A percentile compares a stretch with the other conserved stretches of the same genome.
Conservation (phyloP, 495 filamentous ascomycete genomes). For the Lentithecium fluviatile region DNA sequence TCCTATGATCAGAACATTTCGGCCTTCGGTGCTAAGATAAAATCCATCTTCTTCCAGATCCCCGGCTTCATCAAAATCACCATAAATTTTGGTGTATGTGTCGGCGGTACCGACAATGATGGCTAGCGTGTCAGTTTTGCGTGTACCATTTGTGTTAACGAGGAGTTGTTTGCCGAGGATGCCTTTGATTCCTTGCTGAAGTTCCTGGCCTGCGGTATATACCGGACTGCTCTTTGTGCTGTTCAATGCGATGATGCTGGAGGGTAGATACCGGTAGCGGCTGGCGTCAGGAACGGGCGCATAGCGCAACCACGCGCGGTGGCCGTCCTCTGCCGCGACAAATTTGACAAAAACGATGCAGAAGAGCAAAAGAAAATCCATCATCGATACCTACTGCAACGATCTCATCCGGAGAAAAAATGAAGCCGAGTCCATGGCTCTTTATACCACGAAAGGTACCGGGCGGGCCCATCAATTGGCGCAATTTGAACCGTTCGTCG, state of each 20-base stretch:
- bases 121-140: conserved; percentile 38
- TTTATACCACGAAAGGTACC: neutral
- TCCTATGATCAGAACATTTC: conserved; percentile 58
- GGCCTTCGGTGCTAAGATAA: conserved; percentile 52
- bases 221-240: conserved; percentile 54
- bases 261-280: conserved; percentile 45
- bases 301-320: conserved; percentile 65
- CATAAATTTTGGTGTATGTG: conserved; percentile 49
- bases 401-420: neutral
- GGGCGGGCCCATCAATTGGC: neutral
- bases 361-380: neutral
- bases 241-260: conserved; percentile 57
- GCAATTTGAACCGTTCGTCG: neutral
- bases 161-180: conserved; percentile 52
- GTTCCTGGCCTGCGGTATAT: conserved; percentile 57
- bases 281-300: conserved; percentile 51
- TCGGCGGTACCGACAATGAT: conserved; percentile 60
- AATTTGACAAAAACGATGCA: conserved; percentile 16
- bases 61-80: conserved; percentile 40
- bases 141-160: conserved; percentile 35
- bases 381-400: neutral
- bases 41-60: conserved; percentile 63
- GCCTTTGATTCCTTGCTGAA: conserved; percentile 56
- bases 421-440: conserved; percentile 1
- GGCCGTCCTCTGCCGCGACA: conserved; percentile 56